These are phyloP conservation scores for Eucalyptus sideroxylon DNA, from an alignment of 345 rosid genomes.

Conservation along the genomic window DNA sequence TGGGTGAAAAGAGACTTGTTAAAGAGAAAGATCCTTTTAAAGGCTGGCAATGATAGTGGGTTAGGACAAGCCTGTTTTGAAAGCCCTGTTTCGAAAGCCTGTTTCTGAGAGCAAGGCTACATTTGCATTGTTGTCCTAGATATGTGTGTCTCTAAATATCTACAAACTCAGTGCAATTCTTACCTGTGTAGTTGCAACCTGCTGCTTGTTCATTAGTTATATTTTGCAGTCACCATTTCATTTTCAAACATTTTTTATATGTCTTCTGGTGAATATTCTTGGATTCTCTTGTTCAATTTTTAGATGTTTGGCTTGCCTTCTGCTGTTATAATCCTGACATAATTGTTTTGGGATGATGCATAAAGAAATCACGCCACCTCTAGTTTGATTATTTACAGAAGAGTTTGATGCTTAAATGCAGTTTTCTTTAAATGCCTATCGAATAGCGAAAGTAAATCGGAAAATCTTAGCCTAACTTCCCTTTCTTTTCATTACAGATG, in stretches of 20 bases:
- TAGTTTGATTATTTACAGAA: background rate
- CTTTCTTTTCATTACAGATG: conserved; percentile 33
- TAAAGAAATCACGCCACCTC: background rate
- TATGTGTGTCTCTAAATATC: background rate
- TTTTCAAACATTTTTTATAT: background rate
- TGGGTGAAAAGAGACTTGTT: background rate
- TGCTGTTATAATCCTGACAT: background rate
- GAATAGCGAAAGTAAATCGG: background rate
- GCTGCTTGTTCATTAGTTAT: background rate
- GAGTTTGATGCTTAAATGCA: background rate
- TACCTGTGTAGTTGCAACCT: background rate
- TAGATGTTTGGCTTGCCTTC: background rate
- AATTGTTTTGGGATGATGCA: background rate
- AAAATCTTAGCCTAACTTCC: background rate
- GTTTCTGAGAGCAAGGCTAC: background rate
- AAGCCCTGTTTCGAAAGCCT: background rate
- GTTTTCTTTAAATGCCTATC: background rate
- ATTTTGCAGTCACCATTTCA: background rate
- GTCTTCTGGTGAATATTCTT: background rate
- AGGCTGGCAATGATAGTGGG: background rate
- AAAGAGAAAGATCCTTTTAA: background rate
- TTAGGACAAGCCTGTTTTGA: background rate
- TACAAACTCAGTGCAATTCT: background rate
- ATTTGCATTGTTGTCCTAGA: background rate
- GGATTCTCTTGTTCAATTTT: background rate